A percentile compares a stretch with the other conserved stretches of the same genome.
Conservation (phyloP, 176 grass and related monocot genomes). For the Avena eriantha region DNA sequence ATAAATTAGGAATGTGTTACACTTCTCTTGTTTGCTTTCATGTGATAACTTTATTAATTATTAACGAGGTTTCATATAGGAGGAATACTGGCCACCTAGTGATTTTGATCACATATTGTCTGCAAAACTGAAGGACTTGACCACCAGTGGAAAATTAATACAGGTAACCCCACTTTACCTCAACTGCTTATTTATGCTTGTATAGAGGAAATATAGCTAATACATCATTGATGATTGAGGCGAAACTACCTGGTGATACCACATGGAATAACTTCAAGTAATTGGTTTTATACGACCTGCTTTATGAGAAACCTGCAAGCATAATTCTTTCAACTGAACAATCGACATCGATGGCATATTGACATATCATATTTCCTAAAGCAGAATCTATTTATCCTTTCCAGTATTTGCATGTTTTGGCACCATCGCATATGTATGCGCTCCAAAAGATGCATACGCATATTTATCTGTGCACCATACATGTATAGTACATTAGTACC, state of each 20-base stretch:
- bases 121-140: slow-evolving; percentile 65
- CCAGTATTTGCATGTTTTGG: slow-evolving; percentile 8
- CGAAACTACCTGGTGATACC: not conserved
- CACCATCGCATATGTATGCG: not conserved
- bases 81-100: slow-evolving; percentile 55
- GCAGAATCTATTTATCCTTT: slow-evolving; percentile 24
- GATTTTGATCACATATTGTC: slow-evolving; percentile 74
- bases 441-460: not conserved
- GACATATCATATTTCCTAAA: slow-evolving; percentile 36
- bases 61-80: slow-evolving; percentile 52
- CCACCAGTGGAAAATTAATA: slow-evolving; percentile 63
- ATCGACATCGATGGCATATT: not conserved
- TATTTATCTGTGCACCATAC: slow-evolving; percentile 18
- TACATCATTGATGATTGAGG: slow-evolving; percentile 6
- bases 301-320: not conserved
- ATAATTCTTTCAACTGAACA: slow-evolving; percentile 19
- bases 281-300: slow-evolving; percentile 3
- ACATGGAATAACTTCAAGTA: slow-evolving; percentile 14
- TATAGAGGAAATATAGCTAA: slow-evolving; percentile 10
- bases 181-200: slow-evolving; percentile 14
- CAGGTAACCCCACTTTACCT: slow-evolving; percentile 57
- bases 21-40: slow-evolving; percentile 23
- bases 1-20: not conserved
- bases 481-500: slow-evolving; percentile 1
- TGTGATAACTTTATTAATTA: slow-evolving; percentile 35